Conservation (phyloP, 2,329 filamentous ascomycete species). For the Epichloe sibirici region DNA sequence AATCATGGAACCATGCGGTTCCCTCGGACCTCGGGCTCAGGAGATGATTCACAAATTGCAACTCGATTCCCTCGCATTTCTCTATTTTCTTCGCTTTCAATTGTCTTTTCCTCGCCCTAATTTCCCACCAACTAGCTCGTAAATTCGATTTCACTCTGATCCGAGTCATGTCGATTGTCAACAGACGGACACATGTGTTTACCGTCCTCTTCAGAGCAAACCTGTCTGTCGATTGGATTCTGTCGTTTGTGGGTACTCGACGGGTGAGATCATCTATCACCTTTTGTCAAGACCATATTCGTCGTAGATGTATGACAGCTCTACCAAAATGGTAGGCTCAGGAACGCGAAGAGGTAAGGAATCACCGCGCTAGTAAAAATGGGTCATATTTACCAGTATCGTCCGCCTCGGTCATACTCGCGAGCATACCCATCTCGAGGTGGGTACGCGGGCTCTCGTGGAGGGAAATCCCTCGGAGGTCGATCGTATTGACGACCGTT, state of each 20-base stretch:
- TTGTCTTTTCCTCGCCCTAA: neutral
- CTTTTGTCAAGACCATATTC: conserved; percentile 23
- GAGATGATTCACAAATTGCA: neutral
- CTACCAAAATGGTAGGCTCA: conserved; percentile 1
- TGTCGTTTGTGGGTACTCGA: neutral
- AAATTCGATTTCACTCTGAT: neutral
- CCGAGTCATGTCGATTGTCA: neutral
- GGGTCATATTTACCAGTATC: conserved; percentile 33
- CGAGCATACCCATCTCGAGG: conserved; percentile 29
- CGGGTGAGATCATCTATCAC: conserved; percentile 20
- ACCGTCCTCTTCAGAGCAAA: neutral
- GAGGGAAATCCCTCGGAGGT: conserved; percentile 40
- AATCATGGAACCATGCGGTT: neutral
- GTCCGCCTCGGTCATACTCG: conserved; percentile 38
- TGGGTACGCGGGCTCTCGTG: conserved; percentile 26
- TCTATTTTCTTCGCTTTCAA: neutral
- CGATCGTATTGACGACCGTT: conserved; percentile 46
- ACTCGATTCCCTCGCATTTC: too few species aligned
- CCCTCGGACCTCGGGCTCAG: neutral
- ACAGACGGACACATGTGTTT: neutral
- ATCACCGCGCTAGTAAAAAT: conserved; percentile 10
- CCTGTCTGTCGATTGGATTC: neutral
- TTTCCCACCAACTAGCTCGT: neutral
- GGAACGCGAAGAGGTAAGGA: neutral
- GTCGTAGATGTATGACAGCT: conserved; percentile 4